Base-by-base conservation (phyloP, 441 rosid species). In the Brassica balearica region DNA sequence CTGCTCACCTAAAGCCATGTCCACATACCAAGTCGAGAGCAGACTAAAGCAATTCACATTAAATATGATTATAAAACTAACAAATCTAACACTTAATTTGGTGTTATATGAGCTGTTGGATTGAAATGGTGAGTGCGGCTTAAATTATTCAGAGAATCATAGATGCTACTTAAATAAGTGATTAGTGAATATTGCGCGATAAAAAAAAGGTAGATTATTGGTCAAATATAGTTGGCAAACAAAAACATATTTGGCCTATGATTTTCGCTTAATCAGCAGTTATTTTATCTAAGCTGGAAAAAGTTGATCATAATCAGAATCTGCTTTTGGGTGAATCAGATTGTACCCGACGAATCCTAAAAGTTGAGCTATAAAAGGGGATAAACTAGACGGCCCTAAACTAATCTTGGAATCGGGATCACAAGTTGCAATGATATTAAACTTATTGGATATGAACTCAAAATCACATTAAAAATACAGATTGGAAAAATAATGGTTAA, bases 71-170 rank as follows among this genome's bases (percentile, higher is more conserved):
- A 63, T 23, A 58, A 15, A 43, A 46, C 64, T 15, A 15, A 3
- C 53, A 36, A 48, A 78, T 68, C 61, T 36, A 51, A 68, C 78
- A 61, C 78, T 68, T 73, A 38, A 6, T 68, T 68, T 73, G 82
- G 69, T 73, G 74, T 73, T 79, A 62, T 27, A 43, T 61, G 82
- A 68, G 82, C 62, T 79, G 78, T 73, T 73, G 78, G 71, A 32
- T 51, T 61, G 23, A 73, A 59, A 59, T 72, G 20, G 55, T 61
- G 59, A 78, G 82, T 62, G 82, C 74, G 32, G 64, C 6, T 36
- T 79, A 46, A 62, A 79, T 68, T 53, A 73, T 73, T 73, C 6
- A 29, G 34, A 29, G 34, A 29, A 29, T 73, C 59, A 23, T 61
- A 14, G 65, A 73, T 34, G 12, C 74, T 73, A 73, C 60, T 68